Base-by-base conservation (phyloP, 352 stramenopile species). In the Thalassiosira ordinaria region DNA sequence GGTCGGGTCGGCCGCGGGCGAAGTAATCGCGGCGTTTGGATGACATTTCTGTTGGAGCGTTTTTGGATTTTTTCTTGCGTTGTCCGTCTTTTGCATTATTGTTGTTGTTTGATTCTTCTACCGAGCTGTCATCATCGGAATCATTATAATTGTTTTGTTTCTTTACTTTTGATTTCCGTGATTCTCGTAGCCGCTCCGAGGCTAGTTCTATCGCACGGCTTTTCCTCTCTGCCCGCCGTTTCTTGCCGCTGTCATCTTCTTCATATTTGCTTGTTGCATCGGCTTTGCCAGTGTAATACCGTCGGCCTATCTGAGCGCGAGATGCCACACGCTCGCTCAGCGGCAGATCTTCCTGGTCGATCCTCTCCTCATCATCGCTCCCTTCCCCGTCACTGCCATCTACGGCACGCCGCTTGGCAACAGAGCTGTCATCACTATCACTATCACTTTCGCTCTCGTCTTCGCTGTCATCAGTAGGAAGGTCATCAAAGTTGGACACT, bases 1-100 rank as follows among this genome's bases (percentile, higher is more conserved):
- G 59, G 64, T 80, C 60, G 24, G 70, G 76, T 59, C 79, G 61
- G 2, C 77, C 84, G n/a, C 86, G 63, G 9, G 70, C 47, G 53
- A 84, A 93, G 66, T 88, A 92, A 35, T 90, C 89, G 0, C 57
- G 56, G 33, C 90, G 70, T 69, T 86, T 89, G 1, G 86, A 93
- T 11, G 90, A 94, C 22, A 86, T 87, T 87, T 92, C 82, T 1
- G 88, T 91, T 6, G 89, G 89, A 53, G 84, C 81, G 73, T 94
- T 88, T 69, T 93, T 94, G 3, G 82, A 91, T 75, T 88, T 91
- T 68, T 93, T 92, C 22, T 71, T 64, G 66, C 88, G 82, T 26
- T 46, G 78, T 67, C 77, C 31, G 7, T 49, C 22, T 49, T 29
- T 51, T 26, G 4, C 16, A 16, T 61, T 33, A 20, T 22, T 52